Percentiles rank a stretch among this genome's conserved stretches.
Conservation (phyloP, 2,329 filamentous ascomycete genomes). For the Hypoxylon sp. region DNA sequence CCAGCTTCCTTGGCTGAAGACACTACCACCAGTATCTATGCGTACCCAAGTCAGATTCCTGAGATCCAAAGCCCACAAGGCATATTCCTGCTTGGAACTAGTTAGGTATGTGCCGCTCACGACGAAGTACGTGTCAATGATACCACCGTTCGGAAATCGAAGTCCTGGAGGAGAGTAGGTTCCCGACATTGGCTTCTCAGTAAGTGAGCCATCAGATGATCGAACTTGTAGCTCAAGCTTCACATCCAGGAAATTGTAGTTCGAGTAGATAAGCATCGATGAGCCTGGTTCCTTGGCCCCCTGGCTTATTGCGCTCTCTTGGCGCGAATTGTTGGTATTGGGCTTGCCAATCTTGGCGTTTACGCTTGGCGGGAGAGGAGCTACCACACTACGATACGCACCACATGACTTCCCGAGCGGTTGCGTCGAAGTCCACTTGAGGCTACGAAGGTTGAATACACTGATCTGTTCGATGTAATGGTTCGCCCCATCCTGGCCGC, state of each 20-base stretch:
- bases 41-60: conserved; percentile 90
- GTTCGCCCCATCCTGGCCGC: conserved; percentile 96
- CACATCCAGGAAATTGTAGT: conserved; percentile 98
- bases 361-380: conserved; percentile 75
- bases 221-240: conserved; percentile 94
- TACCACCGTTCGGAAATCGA: conserved; percentile 92
- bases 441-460: conserved; percentile 92
- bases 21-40: conserved; percentile 91
- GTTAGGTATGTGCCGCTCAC: conserved; percentile 97
- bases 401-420: conserved; percentile 90
- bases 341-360: conserved; percentile 72
- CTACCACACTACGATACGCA: conserved; percentile 94
- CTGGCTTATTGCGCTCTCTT: conserved; percentile 59
- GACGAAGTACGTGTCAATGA: conserved; percentile 96
- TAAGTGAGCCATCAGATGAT: conserved; percentile 80
- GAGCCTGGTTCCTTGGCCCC: conserved; percentile 67
- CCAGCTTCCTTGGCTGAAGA: conserved; percentile 98
- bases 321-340: conserved; percentile 53
- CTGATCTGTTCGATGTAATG: conserved; percentile 99
- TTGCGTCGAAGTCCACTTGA: conserved; percentile 95
- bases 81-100: conserved; percentile 97
- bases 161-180: conserved; percentile 89
- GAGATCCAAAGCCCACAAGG: conserved; percentile 92
- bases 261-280: conserved; percentile 96
- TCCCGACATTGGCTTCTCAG: conserved; percentile 89